Evolutionary conservation across 768 basidiomycete species (phyloP).

Genomic region (Pleurotus giganteus): DNA sequence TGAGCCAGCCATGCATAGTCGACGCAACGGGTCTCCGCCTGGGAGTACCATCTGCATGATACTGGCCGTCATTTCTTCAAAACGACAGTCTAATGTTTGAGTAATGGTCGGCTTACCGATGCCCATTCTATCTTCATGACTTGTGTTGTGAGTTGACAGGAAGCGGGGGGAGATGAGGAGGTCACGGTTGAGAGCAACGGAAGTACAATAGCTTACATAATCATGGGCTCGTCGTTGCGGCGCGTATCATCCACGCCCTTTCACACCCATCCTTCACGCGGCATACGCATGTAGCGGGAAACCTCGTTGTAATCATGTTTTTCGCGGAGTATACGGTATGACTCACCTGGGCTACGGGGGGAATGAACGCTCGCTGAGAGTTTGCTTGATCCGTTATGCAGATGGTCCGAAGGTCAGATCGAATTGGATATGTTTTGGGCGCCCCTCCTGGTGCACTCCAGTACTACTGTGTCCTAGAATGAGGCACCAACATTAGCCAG

Average conservation of each 20-base stretch:
- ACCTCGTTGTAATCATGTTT: background rate
- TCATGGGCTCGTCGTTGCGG: too few species aligned
- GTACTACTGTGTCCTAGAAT: background rate
- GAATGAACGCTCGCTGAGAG: background rate
- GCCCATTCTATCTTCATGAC: slow-evolving; percentile 56
- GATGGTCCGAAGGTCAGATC: slow-evolving; percentile 3
- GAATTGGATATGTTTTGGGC: slow-evolving; percentile 1
- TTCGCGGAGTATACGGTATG: background rate
- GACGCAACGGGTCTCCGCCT: slow-evolving; percentile 48
- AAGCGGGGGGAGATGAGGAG: background rate
- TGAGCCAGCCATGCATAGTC: slow-evolving; percentile 73
- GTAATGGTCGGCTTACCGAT: slow-evolving; percentile 28
- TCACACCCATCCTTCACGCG: background rate
- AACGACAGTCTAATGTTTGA: slow-evolving; percentile 10
- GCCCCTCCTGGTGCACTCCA: background rate
- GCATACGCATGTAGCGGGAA: background rate
- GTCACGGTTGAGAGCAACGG: background rate
- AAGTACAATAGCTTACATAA: slow-evolving; percentile 1
- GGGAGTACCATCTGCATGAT: slow-evolving; percentile 41
- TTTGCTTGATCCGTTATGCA: slow-evolving; percentile 2
- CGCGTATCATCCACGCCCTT: background rate
- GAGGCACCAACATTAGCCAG: slow-evolving; percentile 7
- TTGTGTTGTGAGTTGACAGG: slow-evolving; percentile 11
- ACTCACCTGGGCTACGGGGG: background rate
- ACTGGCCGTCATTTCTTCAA: slow-evolving; percentile 23